Conservation (phyloP, 192 early-diverging fungal genomes). For the Coemansia sp. region DNA sequence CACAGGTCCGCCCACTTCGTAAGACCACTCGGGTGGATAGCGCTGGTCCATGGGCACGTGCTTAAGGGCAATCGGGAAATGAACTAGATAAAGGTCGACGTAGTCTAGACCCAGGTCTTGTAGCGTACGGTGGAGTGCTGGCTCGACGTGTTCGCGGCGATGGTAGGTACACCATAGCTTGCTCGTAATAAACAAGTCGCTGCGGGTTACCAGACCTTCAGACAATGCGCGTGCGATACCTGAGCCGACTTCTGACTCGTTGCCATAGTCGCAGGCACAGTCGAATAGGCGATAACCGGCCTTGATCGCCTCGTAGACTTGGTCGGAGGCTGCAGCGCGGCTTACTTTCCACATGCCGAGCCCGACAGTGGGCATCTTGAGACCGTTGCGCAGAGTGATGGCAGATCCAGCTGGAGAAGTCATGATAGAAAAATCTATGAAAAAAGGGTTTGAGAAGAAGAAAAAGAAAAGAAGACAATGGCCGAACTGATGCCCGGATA, state of each 20-base stretch:
- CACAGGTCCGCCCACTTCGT: slow-evolving; percentile 16
- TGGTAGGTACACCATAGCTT: slow-evolving; percentile 74
- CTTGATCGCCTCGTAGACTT: slow-evolving; percentile 63
- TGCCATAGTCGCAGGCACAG: slow-evolving; percentile 66
- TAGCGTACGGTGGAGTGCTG: slow-evolving; percentile 60
- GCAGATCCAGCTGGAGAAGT: slow-evolving; percentile 5
- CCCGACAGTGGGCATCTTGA: slow-evolving; percentile 61
- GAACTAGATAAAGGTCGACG: slow-evolving; percentile 80
- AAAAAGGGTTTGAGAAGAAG: too few species aligned
- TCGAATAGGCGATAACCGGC: slow-evolving; percentile 71
- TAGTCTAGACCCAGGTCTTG: slow-evolving; percentile 67
- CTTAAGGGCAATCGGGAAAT: slow-evolving; percentile 65
- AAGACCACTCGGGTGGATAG: slow-evolving; percentile 29
- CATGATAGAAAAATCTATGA: background rate
- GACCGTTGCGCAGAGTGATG: slow-evolving; percentile 58
- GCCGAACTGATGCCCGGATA: too few species aligned
- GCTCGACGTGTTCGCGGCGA: slow-evolving; percentile 59
- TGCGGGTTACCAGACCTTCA: slow-evolving; percentile 55
- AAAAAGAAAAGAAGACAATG: background rate
- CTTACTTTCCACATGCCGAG: slow-evolving; percentile 63
- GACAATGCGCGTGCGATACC: slow-evolving; percentile 58
- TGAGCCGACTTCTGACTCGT: slow-evolving; percentile 74
- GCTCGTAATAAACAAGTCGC: slow-evolving; percentile 73
- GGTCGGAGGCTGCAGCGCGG: slow-evolving; percentile 52
- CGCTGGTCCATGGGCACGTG: slow-evolving; percentile 29